Base-by-base conservation (phyloP, 2,329 filamentous ascomycete species). In the Endocalyx cinctus region DNA sequence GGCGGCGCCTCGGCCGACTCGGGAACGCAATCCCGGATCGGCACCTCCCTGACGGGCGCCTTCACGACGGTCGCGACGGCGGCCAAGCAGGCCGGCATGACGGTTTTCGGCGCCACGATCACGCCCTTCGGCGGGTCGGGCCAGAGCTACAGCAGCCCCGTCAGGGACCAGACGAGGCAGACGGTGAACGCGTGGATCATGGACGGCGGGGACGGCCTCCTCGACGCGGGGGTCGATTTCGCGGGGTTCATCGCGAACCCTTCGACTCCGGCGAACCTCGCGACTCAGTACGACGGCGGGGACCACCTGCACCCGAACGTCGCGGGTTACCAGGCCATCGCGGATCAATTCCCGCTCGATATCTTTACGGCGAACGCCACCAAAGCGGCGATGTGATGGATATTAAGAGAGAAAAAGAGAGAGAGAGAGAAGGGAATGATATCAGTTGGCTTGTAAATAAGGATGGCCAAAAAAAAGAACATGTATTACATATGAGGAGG, bases 261-360 rank as follows among this genome's bases (percentile, higher is more conserved):
- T 11, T 56, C 56, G 4, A 63, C 67, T 17, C 57, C 59, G 14
- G 67, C 63, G n/a, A 62, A 67, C 47, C 47, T 84, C 50, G 63
- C 62, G 15, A 50, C 53, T 10, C 48, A 64, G 38, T 81, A 68
- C 43, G 70, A 84, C 44, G 69, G 70, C 1, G 80, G 80, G 0
- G 80, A 84, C 55, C 79, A 78, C 51, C 51, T 84, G 48, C 80
- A 84, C 61, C 74, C 76, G 0, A 80, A 72, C 51, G 67, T 68
- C 1, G 60, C 51, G 3, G 79, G 77, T 0, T 84, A 80, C 52
- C 67, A 76, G 51, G 64, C 66, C 2, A 59, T 84, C 48, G 79
- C 78, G 2, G 64, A 76, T 37, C 54, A 56, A 32, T 80, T 84
- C 41, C 75, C 76, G 0, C 42, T 82, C 27, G 60, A 64, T 5